phyloP scores from a whole-genome alignment of 2,329 filamentous ascomycete genomes.

The Periglandula ipomoeae region DNA sequence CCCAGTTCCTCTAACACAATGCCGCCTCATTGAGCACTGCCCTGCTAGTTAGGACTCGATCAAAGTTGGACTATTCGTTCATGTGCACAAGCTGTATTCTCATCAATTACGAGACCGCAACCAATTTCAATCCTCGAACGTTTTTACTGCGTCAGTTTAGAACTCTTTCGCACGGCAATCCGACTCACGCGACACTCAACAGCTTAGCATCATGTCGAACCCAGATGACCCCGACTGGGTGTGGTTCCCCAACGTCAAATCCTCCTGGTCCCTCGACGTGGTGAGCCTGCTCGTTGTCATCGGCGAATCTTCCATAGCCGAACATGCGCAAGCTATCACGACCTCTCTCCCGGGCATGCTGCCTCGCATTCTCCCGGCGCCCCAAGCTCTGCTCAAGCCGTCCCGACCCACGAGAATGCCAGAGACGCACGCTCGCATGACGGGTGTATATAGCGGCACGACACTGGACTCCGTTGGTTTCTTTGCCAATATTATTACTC shows the following conservation, averaged over 20 bases:
- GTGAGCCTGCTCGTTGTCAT: slow-evolving; percentile 55
- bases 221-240: slow-evolving; percentile 19
- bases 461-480: slow-evolving; percentile 47
- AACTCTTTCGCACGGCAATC: no score
- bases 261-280: slow-evolving; percentile 48
- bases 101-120: no score
- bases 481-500: slow-evolving; percentile 53
- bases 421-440: slow-evolving; percentile 42
- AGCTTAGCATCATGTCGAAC: slow-evolving; percentile 15
- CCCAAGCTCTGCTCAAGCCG: slow-evolving; percentile 51
- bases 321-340: slow-evolving; percentile 49
- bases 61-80: no score
- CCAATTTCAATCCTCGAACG: no score
- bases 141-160: no score
- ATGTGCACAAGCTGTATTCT: no score
- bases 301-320: slow-evolving; percentile 49
- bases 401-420: slow-evolving; percentile 46
- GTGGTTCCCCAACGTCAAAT: slow-evolving; percentile 35
- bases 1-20: no score
- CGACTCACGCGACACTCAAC: no score
- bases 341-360: slow-evolving; percentile 48
- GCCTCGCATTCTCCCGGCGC: slow-evolving; percentile 52
- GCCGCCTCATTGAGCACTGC: not conserved
- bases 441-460: slow-evolving; percentile 49
- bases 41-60: no score